Conservation (phyloP, 176 grass and related monocot species). For the Carex littledalei region DNA sequence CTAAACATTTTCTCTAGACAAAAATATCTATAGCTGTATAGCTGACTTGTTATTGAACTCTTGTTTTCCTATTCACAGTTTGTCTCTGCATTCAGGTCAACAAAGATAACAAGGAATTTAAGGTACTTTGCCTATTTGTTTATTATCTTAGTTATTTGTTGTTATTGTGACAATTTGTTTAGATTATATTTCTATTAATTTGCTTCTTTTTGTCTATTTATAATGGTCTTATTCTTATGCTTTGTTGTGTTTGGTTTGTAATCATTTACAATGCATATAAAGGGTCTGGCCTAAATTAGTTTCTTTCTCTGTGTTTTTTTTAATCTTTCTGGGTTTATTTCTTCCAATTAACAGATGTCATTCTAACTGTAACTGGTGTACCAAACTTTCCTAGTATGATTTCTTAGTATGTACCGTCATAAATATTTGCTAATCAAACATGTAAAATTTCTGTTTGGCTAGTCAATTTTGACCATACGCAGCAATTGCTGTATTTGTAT, state of each 20-base stretch:
- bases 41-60: background rate
- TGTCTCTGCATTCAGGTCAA: constrained; percentile 17
- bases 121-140: background rate
- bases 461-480: background rate
- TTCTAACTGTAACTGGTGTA: too few relatives aligned
- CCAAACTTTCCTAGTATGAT: too few relatives aligned
- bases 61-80: background rate
- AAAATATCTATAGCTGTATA: background rate
- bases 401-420: too few relatives aligned
- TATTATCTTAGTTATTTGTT: background rate
- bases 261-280: too few relatives aligned
- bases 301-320: too few relatives aligned
- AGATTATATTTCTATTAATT: background rate
- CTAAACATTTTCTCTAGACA: background rate
- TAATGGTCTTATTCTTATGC: too few relatives aligned
- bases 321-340: too few relatives aligned
- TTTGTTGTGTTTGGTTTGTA: too few relatives aligned
- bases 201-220: too few relatives aligned
- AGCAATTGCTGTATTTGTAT: too few relatives aligned
- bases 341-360: too few relatives aligned
- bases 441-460: background rate
- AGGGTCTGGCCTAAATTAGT: too few relatives aligned
- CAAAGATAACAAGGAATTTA: constrained; percentile 16
- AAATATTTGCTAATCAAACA: background rate
- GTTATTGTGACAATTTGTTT: background rate